Evolutionary conservation across 805 yeast genomes (phyloP).

Genomic region (Crinitomyces ghanaensis): DNA sequence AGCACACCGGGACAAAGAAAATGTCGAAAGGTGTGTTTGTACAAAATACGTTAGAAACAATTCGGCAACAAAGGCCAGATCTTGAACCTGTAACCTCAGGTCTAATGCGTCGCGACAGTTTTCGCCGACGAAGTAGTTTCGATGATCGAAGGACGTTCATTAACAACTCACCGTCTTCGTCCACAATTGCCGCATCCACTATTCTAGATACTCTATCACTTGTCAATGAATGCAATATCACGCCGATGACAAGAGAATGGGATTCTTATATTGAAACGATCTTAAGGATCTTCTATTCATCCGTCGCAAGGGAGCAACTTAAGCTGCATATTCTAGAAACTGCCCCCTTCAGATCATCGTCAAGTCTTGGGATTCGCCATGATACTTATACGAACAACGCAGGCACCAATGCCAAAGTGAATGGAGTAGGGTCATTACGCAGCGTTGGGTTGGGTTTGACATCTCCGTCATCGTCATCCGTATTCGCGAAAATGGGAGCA

Average conservation of each 20-base stretch:
- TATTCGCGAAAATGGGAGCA: conserved; percentile 13
- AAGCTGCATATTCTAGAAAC: conserved; percentile 15
- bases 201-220: conserved; percentile 10
- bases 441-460: conserved; percentile 3
- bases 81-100: too few species aligned
- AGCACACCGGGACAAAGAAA: conserved; percentile 23
- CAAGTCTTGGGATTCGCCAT: too few species aligned
- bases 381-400: not conserved
- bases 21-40: conserved; percentile 36
- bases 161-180: too few species aligned
- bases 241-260: conserved; percentile 16
- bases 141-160: too few species aligned
- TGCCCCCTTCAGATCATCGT: conserved; percentile 10
- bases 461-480: conserved; percentile 9
- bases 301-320: conserved; percentile 19
- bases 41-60: conserved; percentile 38
- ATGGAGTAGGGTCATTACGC: conserved; percentile 4
- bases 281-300: conserved; percentile 16
- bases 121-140: too few species aligned
- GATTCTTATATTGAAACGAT: conserved; percentile 16
- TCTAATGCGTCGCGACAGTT: too few species aligned
- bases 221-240: conserved; percentile 9
- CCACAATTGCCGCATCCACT: not conserved
- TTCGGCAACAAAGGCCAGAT: conserved; percentile 16
- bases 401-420: not conserved